phyloP scores from a whole-genome alignment of 306 rosid genomes.

The Sophora flavescens region DNA sequence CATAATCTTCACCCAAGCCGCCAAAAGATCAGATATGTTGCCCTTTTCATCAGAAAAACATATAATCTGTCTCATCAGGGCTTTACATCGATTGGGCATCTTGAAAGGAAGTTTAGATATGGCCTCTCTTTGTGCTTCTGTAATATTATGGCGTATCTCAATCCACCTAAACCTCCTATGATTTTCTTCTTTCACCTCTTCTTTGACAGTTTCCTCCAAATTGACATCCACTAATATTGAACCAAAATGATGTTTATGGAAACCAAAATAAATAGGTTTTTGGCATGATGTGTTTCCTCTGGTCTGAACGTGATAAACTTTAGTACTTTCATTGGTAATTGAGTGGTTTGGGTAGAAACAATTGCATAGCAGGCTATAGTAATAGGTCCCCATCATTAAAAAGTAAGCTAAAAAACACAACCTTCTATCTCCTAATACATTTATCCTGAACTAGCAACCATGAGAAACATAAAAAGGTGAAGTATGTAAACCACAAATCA shows the following conservation, averaged over 20 bases:
- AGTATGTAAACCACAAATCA: slow-evolving; percentile 19
- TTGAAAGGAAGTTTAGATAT: slow-evolving; percentile 68
- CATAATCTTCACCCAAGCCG: slow-evolving; percentile 81
- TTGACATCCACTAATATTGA: slow-evolving; percentile 39
- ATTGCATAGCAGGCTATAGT: slow-evolving; percentile 40
- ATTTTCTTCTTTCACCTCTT: slow-evolving; percentile 50
- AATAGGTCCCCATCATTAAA: slow-evolving; percentile 52
- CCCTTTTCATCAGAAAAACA: slow-evolving; percentile 72
- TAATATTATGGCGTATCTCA: slow-evolving; percentile 54
- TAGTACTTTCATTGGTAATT: slow-evolving; percentile 34
- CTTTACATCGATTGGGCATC: slow-evolving; percentile 78
- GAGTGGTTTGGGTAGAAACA: slow-evolving; percentile 49
- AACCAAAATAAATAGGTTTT: slow-evolving; percentile 40
- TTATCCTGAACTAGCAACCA: slow-evolving; percentile 2
- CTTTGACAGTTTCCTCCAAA: slow-evolving; percentile 44
- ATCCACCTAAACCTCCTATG: slow-evolving; percentile 62
- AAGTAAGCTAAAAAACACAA: slow-evolving; percentile 8
- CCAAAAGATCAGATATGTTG: slow-evolving; percentile 59
- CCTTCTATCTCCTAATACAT: slow-evolving; percentile 21
- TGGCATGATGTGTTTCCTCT: slow-evolving; percentile 5
- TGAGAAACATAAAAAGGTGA: slow-evolving; percentile 10
- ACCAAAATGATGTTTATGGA: slow-evolving; percentile 43
- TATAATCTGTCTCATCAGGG: slow-evolving; percentile 83
- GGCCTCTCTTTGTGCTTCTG: slow-evolving; percentile 64
- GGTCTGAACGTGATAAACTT: slow-evolving; percentile 31